Evolutionary conservation across 176 grass and related monocot species (phyloP).

Genomic region (Saccharum spontaneum): DNA sequence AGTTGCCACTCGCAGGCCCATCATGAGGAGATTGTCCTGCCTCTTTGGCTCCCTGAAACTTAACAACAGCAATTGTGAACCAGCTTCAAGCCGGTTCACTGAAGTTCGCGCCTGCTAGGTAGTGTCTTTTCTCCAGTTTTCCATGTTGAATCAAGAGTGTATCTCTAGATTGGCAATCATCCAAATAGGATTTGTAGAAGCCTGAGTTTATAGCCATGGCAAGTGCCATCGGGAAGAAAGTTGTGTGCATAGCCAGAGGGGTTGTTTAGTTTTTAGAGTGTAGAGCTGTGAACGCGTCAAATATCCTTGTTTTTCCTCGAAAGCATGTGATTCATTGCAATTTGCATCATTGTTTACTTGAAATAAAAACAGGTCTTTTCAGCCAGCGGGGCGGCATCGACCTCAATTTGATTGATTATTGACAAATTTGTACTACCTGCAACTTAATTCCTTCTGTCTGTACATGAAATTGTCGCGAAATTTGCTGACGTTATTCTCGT

Average conservation of each 20-base stretch:
- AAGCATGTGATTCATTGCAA: constrained; percentile 27
- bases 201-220: constrained; percentile 31
- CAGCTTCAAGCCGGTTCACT: constrained; percentile 43
- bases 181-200: constrained; percentile 33
- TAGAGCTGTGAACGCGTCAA: constrained; percentile 33
- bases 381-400: neutral
- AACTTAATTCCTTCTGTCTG: neutral
- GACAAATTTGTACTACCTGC: neutral
- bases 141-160: constrained; percentile 28
- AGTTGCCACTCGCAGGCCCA: constrained; percentile 41
- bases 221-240: constrained; percentile 41
- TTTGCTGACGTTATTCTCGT: neutral
- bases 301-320: constrained; percentile 33
- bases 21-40: constrained; percentile 74
- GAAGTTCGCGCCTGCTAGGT: constrained; percentile 66
- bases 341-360: constrained; percentile 27
- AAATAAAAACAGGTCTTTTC: constrained; percentile 33
- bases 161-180: constrained; percentile 35
- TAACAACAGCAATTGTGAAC: constrained; percentile 43
- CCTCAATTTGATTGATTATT: neutral
- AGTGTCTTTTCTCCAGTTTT: constrained; percentile 30
- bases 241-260: constrained; percentile 42
- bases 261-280: constrained; percentile 13
- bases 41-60: constrained; percentile 79
- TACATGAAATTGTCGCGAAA: neutral